Evolutionary conservation across 495 filamentous ascomycete genomes (phyloP).

Genomic region (Letharia lupina): DNA sequence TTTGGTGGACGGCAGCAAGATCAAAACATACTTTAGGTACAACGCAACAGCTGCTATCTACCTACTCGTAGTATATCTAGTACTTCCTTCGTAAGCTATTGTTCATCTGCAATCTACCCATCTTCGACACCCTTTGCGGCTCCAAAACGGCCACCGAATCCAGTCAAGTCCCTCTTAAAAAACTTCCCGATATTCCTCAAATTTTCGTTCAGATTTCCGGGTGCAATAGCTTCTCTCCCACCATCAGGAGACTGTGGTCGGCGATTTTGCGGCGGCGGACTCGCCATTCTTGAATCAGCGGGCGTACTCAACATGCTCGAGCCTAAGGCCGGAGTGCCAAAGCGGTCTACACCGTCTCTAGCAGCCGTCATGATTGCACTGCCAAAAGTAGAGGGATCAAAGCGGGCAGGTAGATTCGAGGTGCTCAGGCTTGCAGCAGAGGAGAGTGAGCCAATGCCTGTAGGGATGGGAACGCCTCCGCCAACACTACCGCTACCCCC

Average conservation of each 20-base stretch:
- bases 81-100: not conserved
- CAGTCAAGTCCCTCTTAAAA: slow-evolving; percentile 80
- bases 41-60: not conserved
- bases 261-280: slow-evolving; percentile 23
- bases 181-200: slow-evolving; percentile 93
- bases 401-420: slow-evolving; percentile 43
- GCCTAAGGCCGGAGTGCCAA: slow-evolving; percentile 54
- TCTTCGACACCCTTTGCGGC: slow-evolving; percentile 18
- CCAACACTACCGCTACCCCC: slow-evolving; percentile 25
- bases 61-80: too few species aligned
- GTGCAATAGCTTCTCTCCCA: slow-evolving; percentile 29
- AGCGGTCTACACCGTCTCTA: slow-evolving; percentile 80
- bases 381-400: slow-evolving; percentile 69
- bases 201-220: slow-evolving; percentile 75
- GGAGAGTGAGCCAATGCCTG: slow-evolving; percentile 33
- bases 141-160: slow-evolving; percentile 68
- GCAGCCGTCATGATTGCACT: slow-evolving; percentile 71
- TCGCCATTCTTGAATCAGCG: slow-evolving; percentile 20
- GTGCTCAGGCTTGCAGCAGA: slow-evolving; percentile 39
- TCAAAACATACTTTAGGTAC: too few species aligned
- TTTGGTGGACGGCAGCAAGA: too few species aligned
- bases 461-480: slow-evolving; percentile 22
- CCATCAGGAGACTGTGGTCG: slow-evolving; percentile 26
- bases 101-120: not conserved
- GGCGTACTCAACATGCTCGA: slow-evolving; percentile 25